Percentiles rank a stretch among this genome's conserved stretches.
phyloP scores from a whole-genome alignment of 495 filamentous ascomycete species.

The Xylaria sp. region DNA sequence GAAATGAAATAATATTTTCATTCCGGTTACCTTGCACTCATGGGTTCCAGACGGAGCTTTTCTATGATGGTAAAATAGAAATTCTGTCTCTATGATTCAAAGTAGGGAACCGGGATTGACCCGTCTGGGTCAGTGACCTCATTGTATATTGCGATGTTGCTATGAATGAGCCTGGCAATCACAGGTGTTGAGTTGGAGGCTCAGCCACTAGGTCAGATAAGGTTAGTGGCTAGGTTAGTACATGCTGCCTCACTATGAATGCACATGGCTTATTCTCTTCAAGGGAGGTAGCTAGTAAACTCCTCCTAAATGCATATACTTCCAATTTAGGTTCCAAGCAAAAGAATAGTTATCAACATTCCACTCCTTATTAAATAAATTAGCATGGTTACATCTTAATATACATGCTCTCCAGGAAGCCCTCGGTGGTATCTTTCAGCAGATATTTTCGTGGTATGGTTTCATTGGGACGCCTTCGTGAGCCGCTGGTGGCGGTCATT shows the following conservation, averaged over 20 bases:
- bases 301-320: not conserved
- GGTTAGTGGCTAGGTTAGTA: too few species aligned
- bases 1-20: not conserved
- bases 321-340: not conserved
- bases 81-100: not conserved
- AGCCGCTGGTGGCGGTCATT: conserved; percentile 81
- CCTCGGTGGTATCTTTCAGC: conserved; percentile 11
- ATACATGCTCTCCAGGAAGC: conserved; percentile 9
- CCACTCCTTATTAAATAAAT: not conserved
- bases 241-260: too few species aligned
- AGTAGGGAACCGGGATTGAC: too few species aligned
- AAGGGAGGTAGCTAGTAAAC: not conserved
- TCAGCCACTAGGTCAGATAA: too few species aligned
- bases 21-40: not conserved
- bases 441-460: conserved; percentile 21
- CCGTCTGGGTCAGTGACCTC: too few species aligned
- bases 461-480: conserved; percentile 31
- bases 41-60: not conserved
- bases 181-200: not conserved
- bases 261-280: too few species aligned
- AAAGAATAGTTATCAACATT: not conserved
- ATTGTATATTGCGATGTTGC: too few species aligned
- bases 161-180: too few species aligned
- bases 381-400: not conserved
- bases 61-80: not conserved